Evolutionary conservation across 2,329 filamentous ascomycete genomes (phyloP), one percentile per base, ranked within the genome.

Genomic region (Claviceps sp.): DNA sequence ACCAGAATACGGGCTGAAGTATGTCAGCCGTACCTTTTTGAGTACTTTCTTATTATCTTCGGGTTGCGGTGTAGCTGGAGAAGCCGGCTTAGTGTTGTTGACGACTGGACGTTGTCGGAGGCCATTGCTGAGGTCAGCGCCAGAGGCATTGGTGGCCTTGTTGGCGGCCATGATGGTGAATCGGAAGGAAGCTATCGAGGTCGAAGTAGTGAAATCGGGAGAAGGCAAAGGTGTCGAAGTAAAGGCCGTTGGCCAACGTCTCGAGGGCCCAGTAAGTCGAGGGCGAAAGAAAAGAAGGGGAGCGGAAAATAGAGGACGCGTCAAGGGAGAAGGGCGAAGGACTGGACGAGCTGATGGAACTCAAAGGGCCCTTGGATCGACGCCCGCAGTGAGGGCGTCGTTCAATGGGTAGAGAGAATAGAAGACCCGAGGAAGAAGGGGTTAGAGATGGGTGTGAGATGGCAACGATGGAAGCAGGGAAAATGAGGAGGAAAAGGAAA

Each of bases 41-140:
- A 62, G 65, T 20, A n/a, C 22, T 65, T 78, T 77, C 71, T 82
- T 83, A 65, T 77, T 77, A 58, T 83, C 77, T 57, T 80, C 77
- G 26, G 72, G 61, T 61, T 81, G 72, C 47, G 66, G 57, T 53
- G 64, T 56, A 34, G 64, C 60, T 53, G 66, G 63, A 56, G 64
- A 58, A 53, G 66, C 58, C 54, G 68, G 57, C 53, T 63, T 62
- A 66, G 63, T 62, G 66, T 53, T 62, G 54, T 52, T 67, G 44
- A 70, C 70, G 46, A 34, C 9, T 34, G 73, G 71, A 51, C 80
- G 77, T 61, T 79, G 70, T 59, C 80, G 73, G 55, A 78, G 71
- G 57, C 73, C 73, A 60, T 82, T 76, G 60, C 71, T 72, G 52
- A 75, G 65, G 60, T 82, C 78, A 61, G 76, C 74, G 67, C 80